Conservation (phyloP, 176 grass and related monocot genomes). For the Zea mays region Zm-B73-REFERENCE-NAM-5.0 NC_050103.1:152360001-152360500, state of each 20-base stretch:
- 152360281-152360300: slow-evolving; percentile 57
- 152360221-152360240: background rate
- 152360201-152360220: slow-evolving; percentile 74
- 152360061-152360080: background rate
- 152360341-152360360: slow-evolving; percentile 30
- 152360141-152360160: background rate
- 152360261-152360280: slow-evolving; percentile 75
- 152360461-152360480: slow-evolving; percentile 34
- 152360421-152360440: background rate
- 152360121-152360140: slow-evolving; percentile 54
- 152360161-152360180: slow-evolving; percentile 34
- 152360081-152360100: background rate
- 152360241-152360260: background rate
- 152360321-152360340: slow-evolving; percentile 28
- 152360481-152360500: slow-evolving; percentile 29
- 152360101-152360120: slow-evolving; percentile 28
- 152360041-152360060: no score
- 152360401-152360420: slow-evolving; percentile 34
- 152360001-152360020: no score
- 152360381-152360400: slow-evolving; percentile 39
- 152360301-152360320: slow-evolving; percentile 42
- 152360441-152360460: slow-evolving; percentile 33
- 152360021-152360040: no score
- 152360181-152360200: slow-evolving; percentile 32
- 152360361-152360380: slow-evolving; percentile 50